Evolutionary conservation across 2,329 filamentous ascomycete genomes (phyloP).

Genomic region (Cladosporium sp.): DNA sequence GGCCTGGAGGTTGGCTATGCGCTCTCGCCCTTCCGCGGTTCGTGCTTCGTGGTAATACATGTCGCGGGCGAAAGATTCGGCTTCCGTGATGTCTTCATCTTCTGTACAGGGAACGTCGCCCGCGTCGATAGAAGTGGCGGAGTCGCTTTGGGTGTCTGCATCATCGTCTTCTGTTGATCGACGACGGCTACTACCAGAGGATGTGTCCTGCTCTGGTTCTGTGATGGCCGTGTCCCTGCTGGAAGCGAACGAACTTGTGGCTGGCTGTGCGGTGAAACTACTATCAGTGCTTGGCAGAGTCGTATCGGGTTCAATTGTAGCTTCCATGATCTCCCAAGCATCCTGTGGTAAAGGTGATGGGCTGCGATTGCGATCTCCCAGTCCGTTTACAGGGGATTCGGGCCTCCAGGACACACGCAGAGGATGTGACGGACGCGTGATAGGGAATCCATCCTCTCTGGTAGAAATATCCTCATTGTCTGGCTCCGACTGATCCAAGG

Average conservation of each 20-base stretch:
- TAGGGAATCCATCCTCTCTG: slow-evolving; percentile 11
- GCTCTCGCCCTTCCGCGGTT: slow-evolving; percentile 22
- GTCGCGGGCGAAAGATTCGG: slow-evolving; percentile 26
- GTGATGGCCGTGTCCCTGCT: slow-evolving; percentile 28
- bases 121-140: slow-evolving; percentile 50
- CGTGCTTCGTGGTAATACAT: slow-evolving; percentile 26
- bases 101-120: slow-evolving; percentile 38
- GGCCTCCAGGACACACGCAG: no score
- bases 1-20: slow-evolving; percentile 18
- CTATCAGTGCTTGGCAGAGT: slow-evolving; percentile 75
- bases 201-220: slow-evolving; percentile 20
- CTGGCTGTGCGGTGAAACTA: slow-evolving; percentile 70
- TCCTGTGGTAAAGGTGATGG: slow-evolving; percentile 58
- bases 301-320: slow-evolving; percentile 75
- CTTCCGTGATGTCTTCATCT: slow-evolving; percentile 21
- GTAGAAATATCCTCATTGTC: slow-evolving; percentile 20
- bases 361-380: slow-evolving; percentile 81
- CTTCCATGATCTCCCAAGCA: slow-evolving; percentile 76
- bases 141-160: slow-evolving; percentile 51
- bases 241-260: slow-evolving; percentile 46
- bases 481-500: slow-evolving; percentile 12
- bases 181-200: slow-evolving; percentile 31
- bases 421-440: slow-evolving; percentile 23
- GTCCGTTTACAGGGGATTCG: slow-evolving; percentile 57
- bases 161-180: slow-evolving; percentile 35